A percentile compares a stretch with the other conserved stretches of the same genome.
These are phyloP conservation scores for Metschnikowia gelsemii DNA, from an alignment of 805 yeast genomes.

Conservation along the genomic window DNA sequence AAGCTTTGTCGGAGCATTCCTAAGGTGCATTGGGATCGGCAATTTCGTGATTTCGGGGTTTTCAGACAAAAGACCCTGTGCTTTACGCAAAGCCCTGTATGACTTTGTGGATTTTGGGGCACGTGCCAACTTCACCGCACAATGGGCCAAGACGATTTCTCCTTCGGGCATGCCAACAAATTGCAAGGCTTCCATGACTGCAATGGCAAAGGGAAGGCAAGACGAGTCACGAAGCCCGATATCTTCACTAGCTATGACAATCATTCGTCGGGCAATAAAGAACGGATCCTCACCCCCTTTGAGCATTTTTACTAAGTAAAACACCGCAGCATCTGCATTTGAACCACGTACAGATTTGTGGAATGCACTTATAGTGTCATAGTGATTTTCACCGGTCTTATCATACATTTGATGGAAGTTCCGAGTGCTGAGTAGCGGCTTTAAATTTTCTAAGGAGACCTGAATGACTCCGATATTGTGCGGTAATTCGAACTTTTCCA, in stretches of 20 bases:
- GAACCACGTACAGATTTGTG: slow-evolving; percentile 92
- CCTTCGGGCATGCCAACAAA: slow-evolving; percentile 95
- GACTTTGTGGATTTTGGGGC: slow-evolving; percentile 86
- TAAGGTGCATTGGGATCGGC: slow-evolving; percentile 73
- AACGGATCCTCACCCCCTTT: slow-evolving; percentile 93
- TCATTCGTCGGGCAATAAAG: slow-evolving; percentile 86
- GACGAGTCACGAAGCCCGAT: slow-evolving; percentile 82
- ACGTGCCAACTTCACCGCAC: slow-evolving; percentile 84
- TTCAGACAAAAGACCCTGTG: slow-evolving; percentile 56
- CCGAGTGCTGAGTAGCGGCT: slow-evolving; percentile 43
- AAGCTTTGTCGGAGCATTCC: slow-evolving; percentile 91
- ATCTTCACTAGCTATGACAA: slow-evolving; percentile 94
- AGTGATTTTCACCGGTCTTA: slow-evolving; percentile 85
- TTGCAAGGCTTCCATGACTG: slow-evolving; percentile 83
- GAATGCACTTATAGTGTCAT: slow-evolving; percentile 93
- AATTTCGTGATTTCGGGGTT: slow-evolving; percentile 62
- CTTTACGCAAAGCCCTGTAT: slow-evolving; percentile 72
- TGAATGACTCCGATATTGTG: slow-evolving; percentile 35
- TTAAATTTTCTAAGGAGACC: slow-evolving; percentile 38
- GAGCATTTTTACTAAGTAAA: slow-evolving; percentile 84
- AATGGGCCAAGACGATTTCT: slow-evolving; percentile 83
- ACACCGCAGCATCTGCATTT: slow-evolving; percentile 85
- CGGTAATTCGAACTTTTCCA: slow-evolving; percentile 13
- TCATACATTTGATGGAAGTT: slow-evolving; percentile 65
- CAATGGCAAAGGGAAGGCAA: slow-evolving; percentile 80